Evolutionary conservation across 306 rosid species (phyloP), one percentile per base, ranked within the genome.

Genomic region (Begonia fuchsioides): DNA sequence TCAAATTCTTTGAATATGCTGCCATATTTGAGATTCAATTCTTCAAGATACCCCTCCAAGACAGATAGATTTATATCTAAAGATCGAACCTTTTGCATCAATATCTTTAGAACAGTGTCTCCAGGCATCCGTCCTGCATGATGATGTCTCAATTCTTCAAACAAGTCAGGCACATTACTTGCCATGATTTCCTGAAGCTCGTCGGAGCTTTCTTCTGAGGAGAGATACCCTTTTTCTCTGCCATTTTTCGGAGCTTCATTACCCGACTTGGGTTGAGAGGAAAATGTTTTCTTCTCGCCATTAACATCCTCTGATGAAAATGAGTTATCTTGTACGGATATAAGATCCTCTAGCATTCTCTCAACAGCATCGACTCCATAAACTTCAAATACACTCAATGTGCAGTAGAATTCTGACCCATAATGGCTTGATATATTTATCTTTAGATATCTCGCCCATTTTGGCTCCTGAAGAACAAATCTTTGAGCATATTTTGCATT

Each of bases 61-160:
- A 85, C 94, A 50, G 85, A 82, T 57, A 92, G 72, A 73, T 71
- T 85, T 52, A 69, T 47, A 63, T 85, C 96, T 46, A 92, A 61
- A 3, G 94, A 70, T 19, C 87, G 98, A 15, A 85, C 95, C 75
- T 92, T 92, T 77, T 92, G 98, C 79, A 80, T 82, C 53, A 92
- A 74, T 58, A 92, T 79, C 65, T 92, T 92, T 51, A 92, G 94
- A 79, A 79, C 94, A 16, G 94, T 75, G 71, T 90, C 97, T 57
- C 97, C 97, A 41, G 97, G 97, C 95, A 90, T 79, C 72, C 97
- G 76, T 57, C 90, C 83, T 56, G 61, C 84, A 72, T 84, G 97
- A 57, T 72, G 77, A 65, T 67, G 90, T 39, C 72, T 94, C 49
- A 49, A 62, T 74, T 90, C 95, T 71, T 73, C 88, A 64, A 72